phyloP scores from a whole-genome alignment of 1,139 yeast genomes.

The Yamadazyma mexicana region DNA sequence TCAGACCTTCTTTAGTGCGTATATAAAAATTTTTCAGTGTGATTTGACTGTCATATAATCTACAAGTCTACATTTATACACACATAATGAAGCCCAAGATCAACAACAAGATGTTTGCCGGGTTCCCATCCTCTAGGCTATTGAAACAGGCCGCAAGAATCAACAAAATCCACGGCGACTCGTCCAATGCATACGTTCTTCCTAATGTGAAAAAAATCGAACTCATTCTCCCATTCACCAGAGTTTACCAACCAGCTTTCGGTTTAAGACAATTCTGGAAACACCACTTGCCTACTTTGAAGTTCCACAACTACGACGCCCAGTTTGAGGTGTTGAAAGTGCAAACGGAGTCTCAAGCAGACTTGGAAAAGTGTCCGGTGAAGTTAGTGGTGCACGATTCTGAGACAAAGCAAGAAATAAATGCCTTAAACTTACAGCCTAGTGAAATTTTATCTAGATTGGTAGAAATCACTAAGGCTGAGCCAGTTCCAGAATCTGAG shows the following conservation, averaged over 20 bases:
- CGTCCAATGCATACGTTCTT: constrained; percentile 34
- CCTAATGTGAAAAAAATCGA: constrained; percentile 29
- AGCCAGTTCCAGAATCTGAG: constrained; percentile 26
- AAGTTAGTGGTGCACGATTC: constrained; percentile 31
- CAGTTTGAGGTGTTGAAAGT: constrained; percentile 63
- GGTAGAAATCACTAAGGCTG: constrained; percentile 33
- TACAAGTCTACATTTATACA: too few species aligned
- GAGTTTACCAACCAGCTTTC: constrained; percentile 29
- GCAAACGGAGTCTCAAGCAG: constrained; percentile 37
- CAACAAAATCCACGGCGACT: constrained; percentile 40
- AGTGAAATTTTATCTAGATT: constrained; percentile 30
- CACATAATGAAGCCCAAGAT: constrained; percentile 11
- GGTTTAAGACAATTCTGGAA: constrained; percentile 65
- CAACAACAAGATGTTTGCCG: constrained; percentile 15
- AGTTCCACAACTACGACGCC: constrained; percentile 76
- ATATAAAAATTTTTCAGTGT: constrained; percentile 11
- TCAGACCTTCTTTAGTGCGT: too few species aligned
- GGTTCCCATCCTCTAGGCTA: constrained; percentile 29
- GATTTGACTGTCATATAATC: too few species aligned
- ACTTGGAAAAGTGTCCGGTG: constrained; percentile 51
- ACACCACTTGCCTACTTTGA: constrained; percentile 68
- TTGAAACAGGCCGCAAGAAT: constrained; percentile 37
- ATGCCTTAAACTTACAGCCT: constrained; percentile 22
- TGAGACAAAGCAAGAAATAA: constrained; percentile 24
- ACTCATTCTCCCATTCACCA: constrained; percentile 28